phyloP scores from a whole-genome alignment of 345 rosid species.

The Melastoma malabathricum region DNA sequence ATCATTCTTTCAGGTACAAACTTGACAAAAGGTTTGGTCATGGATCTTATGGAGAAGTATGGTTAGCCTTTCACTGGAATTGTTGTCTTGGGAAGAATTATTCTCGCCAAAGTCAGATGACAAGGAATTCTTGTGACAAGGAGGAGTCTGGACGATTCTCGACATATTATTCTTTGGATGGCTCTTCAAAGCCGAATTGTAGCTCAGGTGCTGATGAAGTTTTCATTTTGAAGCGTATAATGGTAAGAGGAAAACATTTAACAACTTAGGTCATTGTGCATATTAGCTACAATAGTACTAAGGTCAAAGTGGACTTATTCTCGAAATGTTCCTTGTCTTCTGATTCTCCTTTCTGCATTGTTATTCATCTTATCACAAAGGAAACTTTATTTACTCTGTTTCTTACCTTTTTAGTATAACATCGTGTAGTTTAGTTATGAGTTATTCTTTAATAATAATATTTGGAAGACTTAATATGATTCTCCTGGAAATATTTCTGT shows the following conservation, averaged over 20 bases:
- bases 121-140: constrained; percentile 23
- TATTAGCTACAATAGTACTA: too few relatives aligned
- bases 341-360: too few relatives aligned
- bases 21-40: constrained; percentile 81
- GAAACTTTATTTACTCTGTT: too few relatives aligned
- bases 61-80: constrained; percentile 85
- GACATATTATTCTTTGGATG: constrained; percentile 21
- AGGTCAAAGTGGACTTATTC: too few relatives aligned
- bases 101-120: constrained; percentile 29
- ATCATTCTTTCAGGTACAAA: constrained; percentile 41
- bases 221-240: constrained; percentile 81
- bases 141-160: constrained; percentile 13
- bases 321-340: too few relatives aligned
- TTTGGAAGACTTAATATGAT: too few relatives aligned
- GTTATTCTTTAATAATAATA: too few relatives aligned
- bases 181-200: constrained; percentile 23
- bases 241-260: constrained; percentile 29
- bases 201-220: constrained; percentile 32
- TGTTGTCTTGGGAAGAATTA: constrained; percentile 37
- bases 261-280: too few relatives aligned
- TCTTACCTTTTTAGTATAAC: too few relatives aligned
- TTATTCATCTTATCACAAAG: too few relatives aligned
- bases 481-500: too few relatives aligned
- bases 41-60: constrained; percentile 92
- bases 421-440: too few relatives aligned